Percentiles rank a stretch among this genome's conserved stretches.
These are phyloP conservation scores for Adenanthera pavonina DNA, from an alignment of 306 rosid species.

Conservation along the genomic window DNA sequence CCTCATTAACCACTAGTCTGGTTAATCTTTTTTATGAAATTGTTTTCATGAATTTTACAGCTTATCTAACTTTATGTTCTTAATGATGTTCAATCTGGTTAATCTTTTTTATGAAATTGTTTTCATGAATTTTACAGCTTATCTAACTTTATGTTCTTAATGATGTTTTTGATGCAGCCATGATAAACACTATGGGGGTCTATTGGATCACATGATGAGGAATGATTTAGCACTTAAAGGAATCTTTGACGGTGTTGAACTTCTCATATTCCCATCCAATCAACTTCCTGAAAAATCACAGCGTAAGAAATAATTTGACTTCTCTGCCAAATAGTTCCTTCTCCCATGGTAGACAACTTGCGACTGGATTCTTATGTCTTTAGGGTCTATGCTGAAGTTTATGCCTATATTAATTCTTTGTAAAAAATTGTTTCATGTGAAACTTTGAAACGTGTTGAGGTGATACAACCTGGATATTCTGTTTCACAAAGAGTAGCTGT, in stretches of 20 bases:
- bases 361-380: slow-evolving; percentile 8
- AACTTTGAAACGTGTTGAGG: slow-evolving; percentile 28
- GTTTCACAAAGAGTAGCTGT: slow-evolving; percentile 16
- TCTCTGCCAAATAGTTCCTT: slow-evolving; percentile 22
- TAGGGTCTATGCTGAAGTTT: slow-evolving; percentile 35
- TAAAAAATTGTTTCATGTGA: slow-evolving; percentile 30
- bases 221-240: slow-evolving; percentile 90
- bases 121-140: neutral
- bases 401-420: slow-evolving; percentile 33
- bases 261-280: slow-evolving; percentile 85
- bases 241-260: slow-evolving; percentile 72
- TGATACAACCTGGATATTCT: slow-evolving; percentile 13
- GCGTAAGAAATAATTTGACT: slow-evolving; percentile 62
- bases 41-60: neutral
- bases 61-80: slow-evolving; percentile 7
- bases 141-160: slow-evolving; percentile 7
- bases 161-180: slow-evolving; percentile 58
- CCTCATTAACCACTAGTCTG: neutral
- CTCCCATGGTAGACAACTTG: slow-evolving; percentile 2
- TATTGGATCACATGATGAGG: slow-evolving; percentile 78
- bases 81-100: slow-evolving; percentile 4
- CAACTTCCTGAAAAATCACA: slow-evolving; percentile 90
- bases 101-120: neutral
- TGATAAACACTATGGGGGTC: slow-evolving; percentile 70
- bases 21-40: neutral